phyloP scores from a whole-genome alignment of 176 grass and related monocot species.

The Carex myosuroides region DNA sequence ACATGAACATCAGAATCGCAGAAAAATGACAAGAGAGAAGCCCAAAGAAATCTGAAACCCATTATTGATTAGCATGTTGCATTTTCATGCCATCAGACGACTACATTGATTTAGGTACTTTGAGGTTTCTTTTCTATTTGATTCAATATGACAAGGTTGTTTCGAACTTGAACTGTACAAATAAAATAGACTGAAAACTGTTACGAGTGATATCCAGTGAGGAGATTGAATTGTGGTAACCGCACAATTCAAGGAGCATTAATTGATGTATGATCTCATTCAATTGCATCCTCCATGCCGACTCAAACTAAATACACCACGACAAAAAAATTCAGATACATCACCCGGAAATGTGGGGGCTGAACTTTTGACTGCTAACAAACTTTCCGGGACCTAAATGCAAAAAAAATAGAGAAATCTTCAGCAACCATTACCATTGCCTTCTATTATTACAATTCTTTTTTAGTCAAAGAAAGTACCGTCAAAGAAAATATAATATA shows the following conservation, averaged over 20 bases:
- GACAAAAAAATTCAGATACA: neutral
- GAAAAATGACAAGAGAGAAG: neutral
- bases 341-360: neutral
- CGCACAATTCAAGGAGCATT: neutral
- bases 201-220: neutral
- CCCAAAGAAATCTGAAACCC: neutral
- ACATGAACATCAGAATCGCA: neutral
- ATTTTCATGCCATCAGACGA: no score
- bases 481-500: no score
- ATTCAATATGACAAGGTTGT: neutral
- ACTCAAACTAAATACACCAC: neutral
- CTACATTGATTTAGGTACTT: neutral
- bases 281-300: neutral
- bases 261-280: neutral
- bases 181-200: neutral
- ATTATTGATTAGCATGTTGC: neutral
- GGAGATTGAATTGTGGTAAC: neutral
- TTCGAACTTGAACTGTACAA: constrained; percentile 11
- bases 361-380: neutral
- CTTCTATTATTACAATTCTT: no score
- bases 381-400: no score
- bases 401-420: no score
- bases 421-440: no score
- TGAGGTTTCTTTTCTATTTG: neutral
- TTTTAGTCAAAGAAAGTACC: no score